A percentile compares a stretch with the other conserved stretches of the same genome.
These are phyloP conservation scores for Blastobotrys persicus DNA, from an alignment of 1,139 yeast genomes.

Conservation along the genomic window DNA sequence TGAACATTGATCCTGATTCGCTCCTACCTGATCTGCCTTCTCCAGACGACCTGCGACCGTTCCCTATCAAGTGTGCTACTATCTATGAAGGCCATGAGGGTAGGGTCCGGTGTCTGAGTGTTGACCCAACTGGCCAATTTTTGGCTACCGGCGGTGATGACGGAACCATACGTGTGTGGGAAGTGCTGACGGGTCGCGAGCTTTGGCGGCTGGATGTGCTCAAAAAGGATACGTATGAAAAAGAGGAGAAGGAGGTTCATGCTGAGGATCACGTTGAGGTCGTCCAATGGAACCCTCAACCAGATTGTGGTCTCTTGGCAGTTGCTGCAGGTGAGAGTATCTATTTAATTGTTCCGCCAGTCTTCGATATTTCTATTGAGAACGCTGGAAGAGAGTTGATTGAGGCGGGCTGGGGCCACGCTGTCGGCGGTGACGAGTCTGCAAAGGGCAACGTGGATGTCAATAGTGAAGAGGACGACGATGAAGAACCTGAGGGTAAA, in stretches of 20 bases:
- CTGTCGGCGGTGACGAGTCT: conserved; percentile 51
- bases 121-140: conserved; percentile 92
- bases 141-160: conserved; percentile 98
- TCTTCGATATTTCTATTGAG: conserved; percentile 85
- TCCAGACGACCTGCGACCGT: conserved; percentile 96
- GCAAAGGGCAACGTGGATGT: conserved; percentile 38
- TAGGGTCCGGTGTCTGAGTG: conserved; percentile 74
- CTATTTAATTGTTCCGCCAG: conserved; percentile 80
- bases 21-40: conserved; percentile 95
- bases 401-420: conserved; percentile 92
- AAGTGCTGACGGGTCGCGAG: conserved; percentile 90
- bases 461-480: conserved; percentile 37
- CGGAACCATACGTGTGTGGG: conserved; percentile 96
- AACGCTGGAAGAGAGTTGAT: conserved; percentile 74
- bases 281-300: conserved; percentile 84
- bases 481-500: conserved; percentile 35
- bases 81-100: conserved; percentile 79
- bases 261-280: conserved; percentile 75
- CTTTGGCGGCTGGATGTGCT: conserved; percentile 64
- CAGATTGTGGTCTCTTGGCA: conserved; percentile 69
- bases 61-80: conserved; percentile 91
- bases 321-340: conserved; percentile 80
- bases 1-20: conserved; percentile 94
- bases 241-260: conserved; percentile 45
- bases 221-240: conserved; percentile 37